Percentiles rank a stretch among this genome's conserved stretches.
phyloP scores from a whole-genome alignment of 495 filamentous ascomycete species.

The Daldinia caldariorum region DNA sequence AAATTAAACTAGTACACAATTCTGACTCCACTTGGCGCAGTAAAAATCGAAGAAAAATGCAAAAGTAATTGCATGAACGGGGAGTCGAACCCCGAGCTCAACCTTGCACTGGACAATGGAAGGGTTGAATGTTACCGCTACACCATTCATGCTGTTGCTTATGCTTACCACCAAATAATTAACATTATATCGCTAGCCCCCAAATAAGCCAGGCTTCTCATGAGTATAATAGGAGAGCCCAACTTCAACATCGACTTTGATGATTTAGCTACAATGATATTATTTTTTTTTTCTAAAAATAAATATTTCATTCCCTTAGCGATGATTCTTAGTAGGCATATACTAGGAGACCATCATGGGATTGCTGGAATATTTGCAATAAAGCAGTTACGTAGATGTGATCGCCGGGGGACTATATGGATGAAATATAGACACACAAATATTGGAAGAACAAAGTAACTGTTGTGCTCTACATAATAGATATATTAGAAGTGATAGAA shows the following conservation, averaged over 20 bases:
- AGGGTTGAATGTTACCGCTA: slow-evolving; percentile 40
- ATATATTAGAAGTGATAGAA: not conserved
- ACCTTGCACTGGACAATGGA: slow-evolving; percentile 19
- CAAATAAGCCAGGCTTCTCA: not conserved
- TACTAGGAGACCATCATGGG: not conserved
- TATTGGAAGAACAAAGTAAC: not conserved
- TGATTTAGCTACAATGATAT: not conserved
- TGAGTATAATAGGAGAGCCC: not conserved
- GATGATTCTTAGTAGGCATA: not conserved
- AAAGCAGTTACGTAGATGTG: not conserved
- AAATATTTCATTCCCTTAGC: not conserved
- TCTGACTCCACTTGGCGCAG: not conserved
- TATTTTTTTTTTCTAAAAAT: not conserved
- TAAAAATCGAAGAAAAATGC: not conserved
- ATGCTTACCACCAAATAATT: not conserved
- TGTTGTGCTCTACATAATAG: not conserved
- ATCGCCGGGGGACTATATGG: not conserved
- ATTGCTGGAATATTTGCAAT: not conserved
- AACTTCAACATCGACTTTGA: not conserved
- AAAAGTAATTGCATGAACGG: slow-evolving; percentile 27
- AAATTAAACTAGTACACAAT: not conserved
- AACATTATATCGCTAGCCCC: not conserved
- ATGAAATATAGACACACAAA: too few species aligned
- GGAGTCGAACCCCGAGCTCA: slow-evolving; percentile 39
- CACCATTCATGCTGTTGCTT: slow-evolving; percentile 35